Evolutionary conservation across 116 monocot species (phyloP).

Genomic region (Iris pallida): DNA sequence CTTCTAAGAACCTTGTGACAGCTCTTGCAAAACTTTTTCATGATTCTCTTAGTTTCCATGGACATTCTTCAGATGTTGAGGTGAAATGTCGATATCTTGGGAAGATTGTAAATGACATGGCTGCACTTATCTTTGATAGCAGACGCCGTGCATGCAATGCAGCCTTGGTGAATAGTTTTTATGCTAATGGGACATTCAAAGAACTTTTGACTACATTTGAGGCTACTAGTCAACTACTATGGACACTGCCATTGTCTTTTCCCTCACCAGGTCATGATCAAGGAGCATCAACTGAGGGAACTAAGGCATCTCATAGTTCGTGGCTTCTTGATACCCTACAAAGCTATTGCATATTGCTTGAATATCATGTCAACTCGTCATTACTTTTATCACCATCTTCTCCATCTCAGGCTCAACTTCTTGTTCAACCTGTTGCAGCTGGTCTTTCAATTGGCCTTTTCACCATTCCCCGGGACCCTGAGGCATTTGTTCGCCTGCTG

Average conservation of each 20-base stretch:
- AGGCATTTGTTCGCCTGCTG: slow-evolving; percentile 57
- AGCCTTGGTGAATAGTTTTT: slow-evolving; percentile 63
- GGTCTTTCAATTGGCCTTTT: slow-evolving; percentile 71
- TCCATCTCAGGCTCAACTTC: slow-evolving; percentile 54
- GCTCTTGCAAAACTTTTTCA: slow-evolving; percentile 62
- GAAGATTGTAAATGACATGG: slow-evolving; percentile 69
- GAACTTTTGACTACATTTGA: slow-evolving; percentile 72
- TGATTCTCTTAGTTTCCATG: slow-evolving; percentile 58
- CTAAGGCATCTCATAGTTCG: slow-evolving; percentile 34
- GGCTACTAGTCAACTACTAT: slow-evolving; percentile 71
- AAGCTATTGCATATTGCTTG: slow-evolving; percentile 52
- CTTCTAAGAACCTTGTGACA: slow-evolving; percentile 49
- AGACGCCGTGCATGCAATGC: slow-evolving; percentile 60
- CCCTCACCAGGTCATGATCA: slow-evolving; percentile 21
- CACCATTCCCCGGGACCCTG: slow-evolving; percentile 64
- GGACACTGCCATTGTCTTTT: slow-evolving; percentile 47
- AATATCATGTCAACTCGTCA: slow-evolving; percentile 55
- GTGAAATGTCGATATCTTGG: slow-evolving; percentile 83
- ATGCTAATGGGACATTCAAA: slow-evolving; percentile 74
- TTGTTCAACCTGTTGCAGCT: slow-evolving; percentile 65
- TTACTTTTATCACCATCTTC: slow-evolving; percentile 45
- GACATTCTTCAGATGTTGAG: slow-evolving; percentile 40
- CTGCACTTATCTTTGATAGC: slow-evolving; percentile 48
- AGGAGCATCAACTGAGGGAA: slow-evolving; percentile 24
- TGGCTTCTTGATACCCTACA: slow-evolving; percentile 72